phyloP scores from a whole-genome alignment of 495 filamentous ascomycete species.

The Penicillium simplicissimum region DNA sequence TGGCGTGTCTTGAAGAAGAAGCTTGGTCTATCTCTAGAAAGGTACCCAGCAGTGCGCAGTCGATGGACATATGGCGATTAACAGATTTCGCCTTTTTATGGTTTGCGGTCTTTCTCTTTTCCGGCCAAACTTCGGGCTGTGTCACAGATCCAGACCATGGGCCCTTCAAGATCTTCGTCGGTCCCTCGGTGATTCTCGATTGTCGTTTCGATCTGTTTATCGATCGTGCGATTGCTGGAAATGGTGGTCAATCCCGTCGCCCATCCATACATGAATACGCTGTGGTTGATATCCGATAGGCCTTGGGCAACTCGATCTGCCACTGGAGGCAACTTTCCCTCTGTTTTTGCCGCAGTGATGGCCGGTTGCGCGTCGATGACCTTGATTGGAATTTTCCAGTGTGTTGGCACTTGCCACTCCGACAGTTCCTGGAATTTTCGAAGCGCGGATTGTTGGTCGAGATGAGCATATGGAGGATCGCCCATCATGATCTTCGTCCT shows the following conservation, averaged over 20 bases:
- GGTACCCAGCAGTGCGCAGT: background rate
- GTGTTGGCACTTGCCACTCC: slow-evolving; percentile 49
- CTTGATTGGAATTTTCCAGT: slow-evolving; percentile 53
- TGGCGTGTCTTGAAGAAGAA: background rate
- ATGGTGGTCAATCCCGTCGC: slow-evolving; percentile 58
- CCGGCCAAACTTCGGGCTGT: slow-evolving; percentile 66
- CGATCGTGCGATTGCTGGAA: slow-evolving; percentile 64
- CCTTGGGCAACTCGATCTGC: slow-evolving; percentile 42
- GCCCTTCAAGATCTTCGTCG: slow-evolving; percentile 50
- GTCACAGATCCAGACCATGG: slow-evolving; percentile 61
- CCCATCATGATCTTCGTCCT: slow-evolving; percentile 58
- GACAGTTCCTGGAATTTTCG: slow-evolving; percentile 49
- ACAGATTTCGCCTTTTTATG: slow-evolving; percentile 17
- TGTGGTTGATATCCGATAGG: slow-evolving; percentile 62
- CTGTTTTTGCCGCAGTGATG: slow-evolving; percentile 29
- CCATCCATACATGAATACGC: slow-evolving; percentile 73
- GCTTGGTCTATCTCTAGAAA: background rate
- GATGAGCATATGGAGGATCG: slow-evolving; percentile 25
- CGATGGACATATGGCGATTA: background rate
- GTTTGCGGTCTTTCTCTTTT: slow-evolving; percentile 56
- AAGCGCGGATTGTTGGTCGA: slow-evolving; percentile 34
- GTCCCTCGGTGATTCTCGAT: slow-evolving; percentile 44
- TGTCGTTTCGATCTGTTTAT: slow-evolving; percentile 60
- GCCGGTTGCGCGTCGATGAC: slow-evolving; percentile 41
- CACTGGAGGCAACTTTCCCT: slow-evolving; percentile 39